Conservation (phyloP, 1,139 yeast species). For the Taphrina flavorubra region DNA sequence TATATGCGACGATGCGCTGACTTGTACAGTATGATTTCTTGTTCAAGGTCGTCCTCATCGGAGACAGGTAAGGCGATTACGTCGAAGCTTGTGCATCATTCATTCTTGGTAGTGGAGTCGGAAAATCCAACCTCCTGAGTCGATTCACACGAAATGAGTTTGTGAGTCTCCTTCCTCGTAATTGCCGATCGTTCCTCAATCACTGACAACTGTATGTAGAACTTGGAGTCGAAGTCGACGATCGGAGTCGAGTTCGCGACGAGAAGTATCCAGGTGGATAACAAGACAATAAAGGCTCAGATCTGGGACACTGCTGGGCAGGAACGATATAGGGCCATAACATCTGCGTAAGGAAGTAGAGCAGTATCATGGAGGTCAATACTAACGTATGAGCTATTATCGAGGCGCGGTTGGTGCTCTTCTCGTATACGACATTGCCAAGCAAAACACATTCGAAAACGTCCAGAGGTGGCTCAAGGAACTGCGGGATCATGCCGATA, state of each 20-base stretch:
- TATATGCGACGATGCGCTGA: slow-evolving; percentile 14
- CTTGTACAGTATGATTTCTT: slow-evolving; percentile 42
- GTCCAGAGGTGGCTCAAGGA: slow-evolving; percentile 96
- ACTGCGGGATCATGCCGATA: slow-evolving; percentile 94
- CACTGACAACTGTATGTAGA: slow-evolving; percentile 48
- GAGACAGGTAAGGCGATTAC: slow-evolving; percentile 58
- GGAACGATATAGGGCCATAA: slow-evolving; percentile 96
- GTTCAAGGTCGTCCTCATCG: slow-evolving; percentile 76
- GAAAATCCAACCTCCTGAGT: slow-evolving; percentile 90
- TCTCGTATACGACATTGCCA: slow-evolving; percentile 92
- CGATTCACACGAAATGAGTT: slow-evolving; percentile 95
- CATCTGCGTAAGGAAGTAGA: slow-evolving; percentile 60
- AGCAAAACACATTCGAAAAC: slow-evolving; percentile 89
- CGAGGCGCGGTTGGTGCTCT: slow-evolving; percentile 98
- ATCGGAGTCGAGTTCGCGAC: slow-evolving; percentile 99
- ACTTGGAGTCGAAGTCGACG: slow-evolving; percentile 90
- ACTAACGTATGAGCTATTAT: slow-evolving; percentile 60
- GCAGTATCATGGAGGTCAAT: slow-evolving; percentile 50
- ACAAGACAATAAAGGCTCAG: slow-evolving; percentile 94
- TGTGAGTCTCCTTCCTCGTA: slow-evolving; percentile 44
- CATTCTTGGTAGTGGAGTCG: slow-evolving; percentile 66
- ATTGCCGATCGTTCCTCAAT: not conserved
- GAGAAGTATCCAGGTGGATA: slow-evolving; percentile 90
- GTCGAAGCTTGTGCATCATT: not conserved
- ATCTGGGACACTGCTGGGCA: slow-evolving; percentile 99